Base-by-base conservation (phyloP, 345 rosid genomes). In the Pseudoturritis turrita region DNA sequence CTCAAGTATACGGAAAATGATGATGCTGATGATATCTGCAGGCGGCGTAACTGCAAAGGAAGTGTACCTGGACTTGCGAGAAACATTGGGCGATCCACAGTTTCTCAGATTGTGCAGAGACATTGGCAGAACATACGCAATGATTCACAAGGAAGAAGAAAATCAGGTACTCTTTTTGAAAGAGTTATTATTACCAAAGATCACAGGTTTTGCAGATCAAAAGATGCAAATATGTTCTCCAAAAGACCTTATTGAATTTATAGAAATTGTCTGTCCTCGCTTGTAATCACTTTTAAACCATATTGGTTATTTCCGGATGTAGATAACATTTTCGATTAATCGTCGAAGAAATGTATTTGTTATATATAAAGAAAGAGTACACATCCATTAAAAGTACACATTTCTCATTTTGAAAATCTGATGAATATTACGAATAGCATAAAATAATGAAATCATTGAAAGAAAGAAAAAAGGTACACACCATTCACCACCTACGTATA, bases 241-340 rank as follows among this genome's bases (percentile, higher is more conserved):
- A 23, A 75, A 81, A 22, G 92, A 87, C 71, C 84, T 93, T 60
- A 76, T 88, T 74, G 77, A 82, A n/a, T n/a, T n/a, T n/a, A n/a
- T n/a, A n/a, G n/a, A n/a, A n/a, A n/a, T n/a, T n/a, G n/a, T n/a
- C n/a, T n/a, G n/a, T n/a, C n/a, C n/a, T n/a, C n/a, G n/a, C n/a
- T n/a, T n/a, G n/a, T n/a, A n/a, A n/a, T n/a, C n/a, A n/a, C n/a
- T n/a, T n/a, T n/a, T n/a, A n/a, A n/a, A n/a, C n/a, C n/a, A n/a
- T n/a, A n/a, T n/a, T n/a, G n/a, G n/a, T n/a, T n/a, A n/a, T n/a
- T n/a, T n/a, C n/a, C n/a, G n/a, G n/a, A n/a, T n/a, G n/a, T n/a
- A n/a, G n/a, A n/a, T n/a, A n/a, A n/a, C n/a, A n/a, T n/a, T n/a
- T n/a, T n/a, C n/a, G n/a, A n/a, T n/a, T n/a, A n/a, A n/a, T n/a